Base-by-base conservation (phyloP, 2,329 filamentous ascomycete genomes). In the Niveomyces coronatus region DNA sequence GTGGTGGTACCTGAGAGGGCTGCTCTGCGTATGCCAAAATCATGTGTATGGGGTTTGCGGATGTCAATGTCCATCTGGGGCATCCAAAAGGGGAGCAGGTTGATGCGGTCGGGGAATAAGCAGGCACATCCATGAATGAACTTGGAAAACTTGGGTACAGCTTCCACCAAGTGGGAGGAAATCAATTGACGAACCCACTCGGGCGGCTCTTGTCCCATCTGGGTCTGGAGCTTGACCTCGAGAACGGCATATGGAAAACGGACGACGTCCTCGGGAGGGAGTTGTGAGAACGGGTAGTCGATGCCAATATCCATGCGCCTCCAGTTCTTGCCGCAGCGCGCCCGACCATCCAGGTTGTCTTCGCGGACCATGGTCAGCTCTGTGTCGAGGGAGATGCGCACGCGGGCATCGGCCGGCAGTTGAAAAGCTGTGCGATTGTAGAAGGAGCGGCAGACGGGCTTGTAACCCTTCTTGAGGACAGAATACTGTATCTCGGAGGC, bases 91-190 rank as follows among this genome's bases (percentile, higher is more conserved):
- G 91, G 91, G 5, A 98, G 69, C 10, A 98, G 71, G 33, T 95
- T 70, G 60, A 98, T 98, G 39, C 83, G 78, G 31, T 79, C 74
- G 0, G 88, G 88, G 58, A 95, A 93, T 31, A 98, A 64, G 9
- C 77, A 84, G 9, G 89, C 89, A 2, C 82, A 87, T 42, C 91
- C 91, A 59, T 98, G 91, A 42, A 98, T 96, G 59, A 96, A 98
- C 64, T 98, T 98, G 54, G 87, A 95, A 62, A 96, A 98, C 57
- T 98, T 98, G 45, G 91, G 91, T 3, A 98, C 88, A n/a, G 91
- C 88, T 63, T 98, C 91, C 3, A 98, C 91, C 13, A 98, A 71
- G 63, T 98, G 91, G 45, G 87, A 94, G 10, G 85, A 74, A 31
- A 87, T 94, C 36, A 98, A 72, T 55, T 96, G 86, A 16, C 87